Conservation (phyloP, 1,284 basidiomycete species). For the Hymenochaete sp. region DNA sequence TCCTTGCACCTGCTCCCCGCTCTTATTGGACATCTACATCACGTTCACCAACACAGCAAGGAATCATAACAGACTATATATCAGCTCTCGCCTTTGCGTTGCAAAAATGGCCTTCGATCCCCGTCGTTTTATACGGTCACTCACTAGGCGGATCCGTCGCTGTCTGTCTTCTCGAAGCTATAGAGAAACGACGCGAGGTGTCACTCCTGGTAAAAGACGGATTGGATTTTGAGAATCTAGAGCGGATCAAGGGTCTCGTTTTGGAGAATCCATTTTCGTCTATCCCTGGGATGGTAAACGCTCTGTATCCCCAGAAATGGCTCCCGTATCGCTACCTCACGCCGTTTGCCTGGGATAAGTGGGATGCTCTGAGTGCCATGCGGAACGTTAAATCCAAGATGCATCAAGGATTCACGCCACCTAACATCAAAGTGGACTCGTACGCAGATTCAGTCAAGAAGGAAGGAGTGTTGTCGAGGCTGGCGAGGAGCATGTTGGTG, state of each 20-base stretch:
- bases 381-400: too few species aligned
- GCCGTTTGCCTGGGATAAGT: slow-evolving; percentile 36
- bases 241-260: slow-evolving; percentile 30
- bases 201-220: slow-evolving; percentile 12
- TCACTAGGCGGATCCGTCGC: slow-evolving; percentile 41
- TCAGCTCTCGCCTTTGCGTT: slow-evolving; percentile 28
- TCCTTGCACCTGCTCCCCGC: slow-evolving; percentile 34
- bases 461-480: background rate
- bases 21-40: slow-evolving; percentile 35
- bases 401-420: slow-evolving; percentile 1
- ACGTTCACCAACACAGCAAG: slow-evolving; percentile 29
- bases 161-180: slow-evolving; percentile 29
- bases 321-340: slow-evolving; percentile 42
- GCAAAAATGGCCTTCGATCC: slow-evolving; percentile 26
- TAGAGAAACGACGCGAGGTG: slow-evolving; percentile 7
- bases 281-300: slow-evolving; percentile 40
- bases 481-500: slow-evolving; percentile 25
- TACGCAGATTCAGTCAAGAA: slow-evolving; percentile 16
- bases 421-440: slow-evolving; percentile 19
- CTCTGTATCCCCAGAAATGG: slow-evolving; percentile 42
- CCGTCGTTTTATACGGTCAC: slow-evolving; percentile 40
- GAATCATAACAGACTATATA: slow-evolving; percentile 35
- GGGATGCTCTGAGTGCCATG: slow-evolving; percentile 35
- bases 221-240: too few species aligned
- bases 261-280: slow-evolving; percentile 45